These are phyloP conservation scores for Cryphonectria radicalis DNA, from an alignment of 2,329 filamentous ascomycete species.

Conservation along the genomic window DNA sequence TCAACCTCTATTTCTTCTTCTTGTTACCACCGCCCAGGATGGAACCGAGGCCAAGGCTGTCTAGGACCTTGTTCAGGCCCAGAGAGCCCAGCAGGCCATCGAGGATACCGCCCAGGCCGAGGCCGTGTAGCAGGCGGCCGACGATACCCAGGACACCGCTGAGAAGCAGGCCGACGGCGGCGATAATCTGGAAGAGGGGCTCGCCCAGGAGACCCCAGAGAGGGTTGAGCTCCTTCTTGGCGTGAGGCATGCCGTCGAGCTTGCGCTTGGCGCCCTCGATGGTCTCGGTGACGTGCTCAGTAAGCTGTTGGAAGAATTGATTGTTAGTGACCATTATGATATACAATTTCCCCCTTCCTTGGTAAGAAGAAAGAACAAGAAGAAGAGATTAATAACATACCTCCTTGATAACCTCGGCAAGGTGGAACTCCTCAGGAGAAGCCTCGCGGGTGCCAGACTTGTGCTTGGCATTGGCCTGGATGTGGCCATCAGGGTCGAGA, in stretches of 20 bases:
- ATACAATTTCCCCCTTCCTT: no score
- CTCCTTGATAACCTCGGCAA: constrained; percentile 85
- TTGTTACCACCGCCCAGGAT: constrained; percentile 52
- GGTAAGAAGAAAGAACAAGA: no score
- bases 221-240: constrained; percentile 92
- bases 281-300: constrained; percentile 76
- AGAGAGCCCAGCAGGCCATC: constrained; percentile 78
- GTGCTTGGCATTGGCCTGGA: constrained; percentile 83
- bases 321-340: constrained; percentile 12
- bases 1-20: constrained; percentile 37
- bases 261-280: constrained; percentile 91
- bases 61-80: constrained; percentile 75
- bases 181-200: constrained; percentile 90
- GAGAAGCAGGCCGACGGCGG: constrained; percentile 82
- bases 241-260: constrained; percentile 89
- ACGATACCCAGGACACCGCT: constrained; percentile 84
- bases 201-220: constrained; percentile 83
- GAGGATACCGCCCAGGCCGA: constrained; percentile 81
- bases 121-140: constrained; percentile 76
- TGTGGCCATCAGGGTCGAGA: constrained; percentile 85
- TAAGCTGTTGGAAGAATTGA: constrained; percentile 56
- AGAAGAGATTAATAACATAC: constrained; percentile 36
- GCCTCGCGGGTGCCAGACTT: constrained; percentile 76
- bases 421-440: constrained; percentile 79
- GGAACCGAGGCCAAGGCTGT: constrained; percentile 68